Evolutionary conservation across 495 filamentous ascomycete species (phyloP).

Genomic region (Penicillium flavigenum): DNA sequence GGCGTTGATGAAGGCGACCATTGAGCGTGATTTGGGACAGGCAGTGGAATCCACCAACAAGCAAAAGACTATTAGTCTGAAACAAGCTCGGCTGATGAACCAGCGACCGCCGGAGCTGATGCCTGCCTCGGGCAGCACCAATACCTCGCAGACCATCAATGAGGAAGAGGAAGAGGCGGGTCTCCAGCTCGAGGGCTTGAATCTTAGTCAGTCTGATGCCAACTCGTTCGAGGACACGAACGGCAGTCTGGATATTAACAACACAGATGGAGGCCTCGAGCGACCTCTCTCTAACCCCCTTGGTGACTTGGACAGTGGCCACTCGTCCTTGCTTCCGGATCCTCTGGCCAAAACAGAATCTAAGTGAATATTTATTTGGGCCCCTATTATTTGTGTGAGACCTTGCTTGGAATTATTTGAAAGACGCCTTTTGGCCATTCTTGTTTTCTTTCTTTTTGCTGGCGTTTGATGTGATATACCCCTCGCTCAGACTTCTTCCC

Average conservation of each 20-base stretch:
- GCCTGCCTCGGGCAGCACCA: slow-evolving; percentile 38
- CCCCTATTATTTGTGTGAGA: slow-evolving; percentile 5
- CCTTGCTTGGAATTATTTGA: slow-evolving; percentile 7
- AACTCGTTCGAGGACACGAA: slow-evolving; percentile 23
- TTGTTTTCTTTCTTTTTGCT: slow-evolving; percentile 18
- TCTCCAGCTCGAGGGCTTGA: slow-evolving; percentile 39
- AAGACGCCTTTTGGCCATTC: slow-evolving; percentile 16
- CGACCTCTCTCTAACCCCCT: slow-evolving; percentile 23
- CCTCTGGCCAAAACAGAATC: slow-evolving; percentile 28
- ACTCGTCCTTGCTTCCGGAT: slow-evolving; percentile 31
- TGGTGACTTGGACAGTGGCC: slow-evolving; percentile 22
- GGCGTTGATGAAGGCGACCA: slow-evolving; percentile 97
- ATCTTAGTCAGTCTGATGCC: slow-evolving; percentile 20
- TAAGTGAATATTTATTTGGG: slow-evolving; percentile 14
- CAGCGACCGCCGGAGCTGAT: slow-evolving; percentile 86
- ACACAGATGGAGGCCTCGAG: slow-evolving; percentile 9
- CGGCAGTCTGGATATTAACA: slow-evolving; percentile 15
- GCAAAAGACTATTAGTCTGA: slow-evolving; percentile 86
- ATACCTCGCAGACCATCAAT: slow-evolving; percentile 21
- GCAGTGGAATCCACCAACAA: slow-evolving; percentile 87
- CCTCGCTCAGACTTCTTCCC: slow-evolving; percentile 33
- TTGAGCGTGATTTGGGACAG: slow-evolving; percentile 82
- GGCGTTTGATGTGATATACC: slow-evolving; percentile 53
- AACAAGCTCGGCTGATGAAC: slow-evolving; percentile 77
- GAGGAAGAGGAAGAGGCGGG: slow-evolving; percentile 32